Base-by-base conservation (phyloP, 2,329 filamentous ascomycete genomes). In the Aspergillus pseudonomiae region DNA sequence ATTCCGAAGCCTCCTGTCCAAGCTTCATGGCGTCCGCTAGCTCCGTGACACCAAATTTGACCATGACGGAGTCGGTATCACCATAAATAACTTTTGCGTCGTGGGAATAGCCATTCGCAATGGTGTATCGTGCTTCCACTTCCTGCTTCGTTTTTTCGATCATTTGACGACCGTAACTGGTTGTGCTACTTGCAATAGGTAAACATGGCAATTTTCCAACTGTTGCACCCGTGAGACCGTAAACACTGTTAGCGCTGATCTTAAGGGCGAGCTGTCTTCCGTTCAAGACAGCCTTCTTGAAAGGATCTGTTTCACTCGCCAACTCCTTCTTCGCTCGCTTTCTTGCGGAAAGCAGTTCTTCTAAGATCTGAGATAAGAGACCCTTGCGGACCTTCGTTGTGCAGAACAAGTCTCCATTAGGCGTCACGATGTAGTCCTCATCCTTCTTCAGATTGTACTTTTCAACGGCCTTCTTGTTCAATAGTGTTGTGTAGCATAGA, bases 21-120 rank as follows among this genome's bases (percentile, higher is more conserved):
- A 99, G 83, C 73, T 91, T 93, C 95, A 99, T 99, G 26, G 93
- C 91, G 68, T 95, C 92, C 6, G 87, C 85, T 21, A 99, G 84
- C 67, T 97, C 93, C 48, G 88, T 89, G 11, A 93, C 94, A 50
- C 95, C 95, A 70, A 99, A 99, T 75, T 97, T 98, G 65, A 99
- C 94, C 95, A 99, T 99, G 81, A 99, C 95, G 10, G 95, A 99
- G 85, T 99, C 95, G 2, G 95, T 99, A 79, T 99, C 95, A 82
- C 95, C 95, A 71, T 99, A 99, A 67, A 99, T 96, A 80, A 99
- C 95, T 75, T 97, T 89, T 0, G 95, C 95, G 77, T 99, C 92
- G 76, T 98, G 93, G 1, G 87, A 88, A 79, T 98, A 99, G 21
- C 95, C 95, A 72, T 99, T 98, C 57, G 92, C 92, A 62, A 97